Percentiles rank a stretch among this genome's conserved stretches.
phyloP scores from a whole-genome alignment of 2,329 filamentous ascomycete species.

The Grosmannia penicillata region DNA sequence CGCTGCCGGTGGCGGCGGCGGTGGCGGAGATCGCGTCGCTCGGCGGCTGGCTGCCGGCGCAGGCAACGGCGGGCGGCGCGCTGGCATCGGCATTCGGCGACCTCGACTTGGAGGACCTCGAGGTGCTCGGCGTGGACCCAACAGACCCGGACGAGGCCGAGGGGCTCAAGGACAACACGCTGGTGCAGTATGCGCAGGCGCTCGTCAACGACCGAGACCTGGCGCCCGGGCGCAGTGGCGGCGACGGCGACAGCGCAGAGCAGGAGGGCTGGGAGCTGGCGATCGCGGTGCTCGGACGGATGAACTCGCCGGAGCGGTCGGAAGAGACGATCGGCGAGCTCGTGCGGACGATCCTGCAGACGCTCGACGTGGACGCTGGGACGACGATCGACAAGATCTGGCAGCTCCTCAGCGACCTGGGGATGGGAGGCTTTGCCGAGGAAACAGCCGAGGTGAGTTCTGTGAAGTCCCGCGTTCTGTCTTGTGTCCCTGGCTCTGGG shows the following conservation, averaged over 20 bases:
- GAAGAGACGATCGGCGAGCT: conserved; percentile 62
- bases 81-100: conserved; percentile 48
- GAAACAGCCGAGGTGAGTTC: conserved; percentile 63
- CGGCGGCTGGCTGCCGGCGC: conserved; percentile 64
- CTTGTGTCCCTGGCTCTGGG: neutral
- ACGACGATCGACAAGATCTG: conserved; percentile 70
- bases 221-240: conserved; percentile 13
- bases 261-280: conserved; percentile 82
- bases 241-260: conserved; percentile 10
- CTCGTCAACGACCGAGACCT: conserved; percentile 42
- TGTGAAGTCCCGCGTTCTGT: neutral
- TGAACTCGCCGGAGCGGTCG: conserved; percentile 58
- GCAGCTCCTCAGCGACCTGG: conserved; percentile 60
- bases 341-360: conserved; percentile 49
- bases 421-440: conserved; percentile 64
- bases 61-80: conserved; percentile 32
- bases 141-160: conserved; percentile 43
- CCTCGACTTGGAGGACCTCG: conserved; percentile 71
- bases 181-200: conserved; percentile 60
- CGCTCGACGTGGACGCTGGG: conserved; percentile 49
- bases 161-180: conserved; percentile 63
- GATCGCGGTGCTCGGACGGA: conserved; percentile 64
- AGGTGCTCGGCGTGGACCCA: conserved; percentile 57
- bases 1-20: conserved; percentile 60
- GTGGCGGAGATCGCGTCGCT: conserved; percentile 74